Conservation (phyloP, 345 rosid species). For the Aurinia saxatilis region DNA sequence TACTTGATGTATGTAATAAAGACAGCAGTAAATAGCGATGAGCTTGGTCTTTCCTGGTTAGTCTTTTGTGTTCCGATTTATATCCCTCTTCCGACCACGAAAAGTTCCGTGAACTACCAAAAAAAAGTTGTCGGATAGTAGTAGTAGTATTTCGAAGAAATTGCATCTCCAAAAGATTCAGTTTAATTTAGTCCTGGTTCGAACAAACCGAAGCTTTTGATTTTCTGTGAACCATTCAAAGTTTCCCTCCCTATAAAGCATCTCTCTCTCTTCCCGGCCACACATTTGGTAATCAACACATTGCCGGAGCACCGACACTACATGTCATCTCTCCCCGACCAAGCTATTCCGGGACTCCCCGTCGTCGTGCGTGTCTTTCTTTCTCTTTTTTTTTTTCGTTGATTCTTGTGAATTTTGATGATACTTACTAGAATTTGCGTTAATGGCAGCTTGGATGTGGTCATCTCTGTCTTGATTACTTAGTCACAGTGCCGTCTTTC, state of each 20-base stretch:
- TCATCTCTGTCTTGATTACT: slow-evolving; percentile 51
- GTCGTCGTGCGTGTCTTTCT: slow-evolving; percentile 24
- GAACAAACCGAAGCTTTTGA: background rate
- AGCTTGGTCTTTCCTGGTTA: background rate
- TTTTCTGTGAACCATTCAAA: background rate
- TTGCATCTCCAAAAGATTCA: no score
- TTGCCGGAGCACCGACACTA: slow-evolving; percentile 20
- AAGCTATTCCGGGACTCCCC: background rate
- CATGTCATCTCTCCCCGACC: slow-evolving; percentile 43
- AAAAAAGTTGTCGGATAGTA: background rate
- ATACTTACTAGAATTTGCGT: background rate
- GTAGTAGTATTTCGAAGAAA: background rate
- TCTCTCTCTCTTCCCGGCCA: background rate
- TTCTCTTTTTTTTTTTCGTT: slow-evolving; percentile 1
- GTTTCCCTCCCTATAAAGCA: background rate
- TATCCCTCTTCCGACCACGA: background rate
- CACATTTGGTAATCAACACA: background rate
- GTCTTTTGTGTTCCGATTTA: background rate
- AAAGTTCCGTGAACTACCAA: background rate
- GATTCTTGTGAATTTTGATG: background rate
- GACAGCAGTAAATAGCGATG: no score
- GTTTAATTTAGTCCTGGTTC: background rate
- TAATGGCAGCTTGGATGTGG: slow-evolving; percentile 65
- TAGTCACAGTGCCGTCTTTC: slow-evolving; percentile 68
- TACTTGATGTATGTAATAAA: background rate